Percentiles rank a stretch among this genome's conserved stretches.
These are phyloP conservation scores for Begonia loranthoides DNA, from an alignment of 306 rosid genomes.

Conservation along the genomic window DNA sequence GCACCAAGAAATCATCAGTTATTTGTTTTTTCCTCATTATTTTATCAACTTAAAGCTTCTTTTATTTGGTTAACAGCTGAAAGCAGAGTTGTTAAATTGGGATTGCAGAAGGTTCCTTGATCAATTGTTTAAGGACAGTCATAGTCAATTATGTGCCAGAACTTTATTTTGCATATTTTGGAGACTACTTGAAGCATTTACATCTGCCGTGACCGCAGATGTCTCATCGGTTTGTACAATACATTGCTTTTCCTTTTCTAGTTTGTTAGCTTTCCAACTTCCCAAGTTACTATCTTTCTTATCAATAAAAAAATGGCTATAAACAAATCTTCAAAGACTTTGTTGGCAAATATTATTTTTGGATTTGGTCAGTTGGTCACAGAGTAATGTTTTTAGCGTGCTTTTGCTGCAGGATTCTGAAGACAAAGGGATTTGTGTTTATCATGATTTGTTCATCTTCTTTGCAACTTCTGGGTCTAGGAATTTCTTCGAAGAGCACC, in stretches of 20 bases:
- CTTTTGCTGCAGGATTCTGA: conserved; percentile 45
- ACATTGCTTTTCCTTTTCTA: not conserved
- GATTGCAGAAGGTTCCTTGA: conserved; percentile 50
- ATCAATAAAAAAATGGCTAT: too few species aligned
- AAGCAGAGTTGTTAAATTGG: conserved; percentile 43
- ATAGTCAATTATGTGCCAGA: conserved; percentile 32
- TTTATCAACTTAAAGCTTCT: conserved; percentile 7
- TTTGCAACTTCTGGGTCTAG: conserved; percentile 52
- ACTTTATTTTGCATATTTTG: conserved; percentile 60
- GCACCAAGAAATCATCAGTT: conserved; percentile 1
- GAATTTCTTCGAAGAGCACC: conserved; percentile 54
- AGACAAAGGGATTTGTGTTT: conserved; percentile 42
- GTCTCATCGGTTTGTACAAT: conserved; percentile 37
- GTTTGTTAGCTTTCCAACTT: not conserved
- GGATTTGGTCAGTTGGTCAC: too few species aligned
- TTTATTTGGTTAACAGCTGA: conserved; percentile 37
- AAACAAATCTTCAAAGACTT: too few species aligned
- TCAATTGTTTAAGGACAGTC: conserved; percentile 27
- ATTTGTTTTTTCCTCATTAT: not conserved
- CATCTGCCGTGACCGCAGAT: conserved; percentile 33
- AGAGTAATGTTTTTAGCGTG: too few species aligned
- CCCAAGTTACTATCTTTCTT: too few species aligned
- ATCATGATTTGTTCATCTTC: conserved; percentile 52
- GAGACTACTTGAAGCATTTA: conserved; percentile 43
- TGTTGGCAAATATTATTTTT: too few species aligned